Percentiles rank a stretch among this genome's conserved stretches.
Conservation (phyloP, 345 rosid species). For the Heritiera littoralis region DNA sequence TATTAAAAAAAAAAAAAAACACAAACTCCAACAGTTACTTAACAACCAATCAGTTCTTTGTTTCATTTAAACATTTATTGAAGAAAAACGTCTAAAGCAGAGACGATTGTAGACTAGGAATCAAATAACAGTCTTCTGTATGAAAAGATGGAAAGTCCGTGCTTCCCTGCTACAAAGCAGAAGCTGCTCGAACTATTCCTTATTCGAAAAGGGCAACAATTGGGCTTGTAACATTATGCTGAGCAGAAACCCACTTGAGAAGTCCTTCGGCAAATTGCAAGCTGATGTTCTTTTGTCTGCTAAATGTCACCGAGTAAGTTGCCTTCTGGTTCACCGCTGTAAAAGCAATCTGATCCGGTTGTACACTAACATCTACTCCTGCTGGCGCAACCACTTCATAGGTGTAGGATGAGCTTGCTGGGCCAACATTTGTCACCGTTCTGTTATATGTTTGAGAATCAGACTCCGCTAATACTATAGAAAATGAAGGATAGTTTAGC, state of each 20-base stretch:
- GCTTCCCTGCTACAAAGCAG: background rate
- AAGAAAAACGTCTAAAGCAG: background rate
- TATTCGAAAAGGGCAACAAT: slow-evolving; percentile 15
- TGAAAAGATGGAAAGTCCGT: background rate
- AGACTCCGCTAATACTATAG: slow-evolving; percentile 14
- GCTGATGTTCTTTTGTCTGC: background rate
- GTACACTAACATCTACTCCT: slow-evolving; percentile 26
- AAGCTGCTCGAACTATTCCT: background rate
- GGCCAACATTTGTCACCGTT: slow-evolving; percentile 49
- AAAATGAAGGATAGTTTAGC: slow-evolving; percentile 47
- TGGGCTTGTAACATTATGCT: slow-evolving; percentile 27
- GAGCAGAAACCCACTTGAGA: slow-evolving; percentile 31
- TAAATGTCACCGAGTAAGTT: slow-evolving; percentile 29
- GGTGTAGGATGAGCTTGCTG: slow-evolving; percentile 31
- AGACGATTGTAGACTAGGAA: background rate
- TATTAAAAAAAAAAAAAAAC: too few relatives aligned
- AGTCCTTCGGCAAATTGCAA: slow-evolving; percentile 26
- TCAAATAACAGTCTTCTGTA: background rate
- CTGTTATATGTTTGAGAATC: slow-evolving; percentile 28
- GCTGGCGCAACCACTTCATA: slow-evolving; percentile 18
- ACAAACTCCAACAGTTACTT: too few relatives aligned
- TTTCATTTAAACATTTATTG: background rate
- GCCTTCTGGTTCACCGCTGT: slow-evolving; percentile 26
- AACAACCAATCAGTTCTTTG: background rate
- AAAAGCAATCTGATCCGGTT: slow-evolving; percentile 5